Evolutionary conservation across 169 alveolate species (phyloP), one percentile per base, ranked within the genome.

Genomic region (Cryptosporidium ryanae): DNA sequence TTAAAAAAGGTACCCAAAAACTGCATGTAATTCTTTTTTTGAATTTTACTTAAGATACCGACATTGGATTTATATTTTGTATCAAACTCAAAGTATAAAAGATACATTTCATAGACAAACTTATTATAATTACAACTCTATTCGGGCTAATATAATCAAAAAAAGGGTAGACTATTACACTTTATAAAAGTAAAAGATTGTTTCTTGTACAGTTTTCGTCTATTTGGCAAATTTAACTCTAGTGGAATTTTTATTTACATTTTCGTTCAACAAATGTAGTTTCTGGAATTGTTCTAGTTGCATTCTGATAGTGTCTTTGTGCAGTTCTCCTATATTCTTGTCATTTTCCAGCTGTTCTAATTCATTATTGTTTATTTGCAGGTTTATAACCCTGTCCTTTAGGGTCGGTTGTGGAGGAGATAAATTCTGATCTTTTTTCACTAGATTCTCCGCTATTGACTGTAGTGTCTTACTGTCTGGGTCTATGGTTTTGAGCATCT

Each of bases 391-490:
- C 59, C 71, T 59, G 3, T 76, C 87, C 32, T 50, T 76, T 18
- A 76, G 29, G 25, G 17, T 76, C 5, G 71, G 71, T 23, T 55
- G 71, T 34, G 68, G 68, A 23, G 48, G 31, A 43, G 44, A 61
- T 76, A 44, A 15, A 76, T 76, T 76, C 25, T 61, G 70, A 25
- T 55, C 71, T 1, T 76, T 76, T 50, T 76, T 55, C 15, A 76
- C 71, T 25, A 76, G 21, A 59, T 76, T 61, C 25, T 76, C 87
- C 34, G 87, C 87, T 17, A 76, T 76, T 13, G 87, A 76, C 29
- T 76, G 87, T 12, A 76, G 43, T n/a, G 87, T 50, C 29, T 76
- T 76, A 17, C 87, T 76, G 25, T 76, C 87, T 4, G 87, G 87
- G 38, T 76, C 87, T 57, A 76, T 76, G 25, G 57, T 76, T 55